Conservation (phyloP, 257 asterid species). For the Lithospermum erythrorhizon region DNA sequence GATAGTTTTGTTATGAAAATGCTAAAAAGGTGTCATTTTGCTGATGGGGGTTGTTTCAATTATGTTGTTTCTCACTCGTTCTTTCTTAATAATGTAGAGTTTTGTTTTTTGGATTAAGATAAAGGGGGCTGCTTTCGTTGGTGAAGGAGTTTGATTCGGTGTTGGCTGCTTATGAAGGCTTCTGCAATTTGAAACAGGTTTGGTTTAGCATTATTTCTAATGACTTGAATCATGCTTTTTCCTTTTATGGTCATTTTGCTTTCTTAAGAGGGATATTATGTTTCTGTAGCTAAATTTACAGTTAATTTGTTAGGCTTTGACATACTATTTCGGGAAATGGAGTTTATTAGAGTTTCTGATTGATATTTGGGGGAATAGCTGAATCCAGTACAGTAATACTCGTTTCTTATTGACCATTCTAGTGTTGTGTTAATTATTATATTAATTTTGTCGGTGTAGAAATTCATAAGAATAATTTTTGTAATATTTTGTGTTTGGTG, state of each 20-base stretch:
- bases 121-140: constrained; percentile 39
- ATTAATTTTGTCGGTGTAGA: too few relatives aligned
- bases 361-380: background rate
- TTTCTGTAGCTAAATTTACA: background rate
- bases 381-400: background rate
- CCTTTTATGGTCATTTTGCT: too few relatives aligned
- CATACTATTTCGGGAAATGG: too few relatives aligned
- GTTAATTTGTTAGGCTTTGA: background rate
- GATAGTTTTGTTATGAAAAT: too few relatives aligned
- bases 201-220: constrained; percentile 2
- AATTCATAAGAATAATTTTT: too few relatives aligned
- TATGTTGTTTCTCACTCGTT: background rate
- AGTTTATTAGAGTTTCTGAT: too few relatives aligned
- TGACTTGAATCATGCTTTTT: background rate
- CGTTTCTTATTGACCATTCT: background rate
- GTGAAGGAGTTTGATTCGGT: constrained; percentile 67
- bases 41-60: too few relatives aligned
- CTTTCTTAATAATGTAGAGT: background rate
- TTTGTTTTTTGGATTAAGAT: constrained; percentile 21
- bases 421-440: background rate
- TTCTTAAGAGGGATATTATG: background rate
- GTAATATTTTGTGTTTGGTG: background rate
- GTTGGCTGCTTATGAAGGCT: constrained; percentile 77
- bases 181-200: constrained; percentile 84
- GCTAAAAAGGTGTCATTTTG: too few relatives aligned